These are phyloP conservation scores for Termitomyces sp. DNA, from an alignment of 768 basidiomycete genomes.

Conservation along the genomic window DNA sequence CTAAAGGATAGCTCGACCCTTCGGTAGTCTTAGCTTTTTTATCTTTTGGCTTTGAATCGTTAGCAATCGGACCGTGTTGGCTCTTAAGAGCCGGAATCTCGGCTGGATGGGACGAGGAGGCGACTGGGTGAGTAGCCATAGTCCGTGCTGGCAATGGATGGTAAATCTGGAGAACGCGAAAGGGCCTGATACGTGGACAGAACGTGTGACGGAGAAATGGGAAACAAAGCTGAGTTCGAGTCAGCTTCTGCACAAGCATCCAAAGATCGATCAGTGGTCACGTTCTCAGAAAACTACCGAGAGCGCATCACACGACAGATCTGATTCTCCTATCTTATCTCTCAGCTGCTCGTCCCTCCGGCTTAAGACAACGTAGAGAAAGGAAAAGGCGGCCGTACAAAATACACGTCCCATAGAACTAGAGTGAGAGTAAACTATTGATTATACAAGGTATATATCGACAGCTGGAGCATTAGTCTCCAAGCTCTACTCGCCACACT, in stretches of 20 bases:
- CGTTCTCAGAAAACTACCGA: constrained; percentile 18
- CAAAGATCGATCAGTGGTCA: constrained; percentile 36
- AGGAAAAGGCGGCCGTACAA: not conserved
- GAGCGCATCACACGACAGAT: constrained; percentile 3
- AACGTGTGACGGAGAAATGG: constrained; percentile 27
- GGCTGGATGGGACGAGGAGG: constrained; percentile 50
- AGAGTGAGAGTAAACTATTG: not conserved
- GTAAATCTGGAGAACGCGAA: constrained; percentile 7
- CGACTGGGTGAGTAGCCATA: constrained; percentile 43
- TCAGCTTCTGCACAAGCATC: constrained; percentile 28
- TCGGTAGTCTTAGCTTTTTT: constrained; percentile 39
- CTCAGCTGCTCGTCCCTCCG: not conserved
- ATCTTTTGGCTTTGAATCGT: constrained; percentile 19
- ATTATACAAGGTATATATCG: not conserved
- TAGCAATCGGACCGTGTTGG: constrained; percentile 27
- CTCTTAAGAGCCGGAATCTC: constrained; percentile 42
- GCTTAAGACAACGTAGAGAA: not conserved
- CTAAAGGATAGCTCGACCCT: constrained; percentile 51
- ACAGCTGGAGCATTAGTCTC: constrained; percentile 22
- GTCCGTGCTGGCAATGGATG: constrained; percentile 19
- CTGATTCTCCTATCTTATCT: constrained; percentile 9
- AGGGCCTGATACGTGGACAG: constrained; percentile 24
- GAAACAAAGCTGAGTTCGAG: constrained; percentile 26
- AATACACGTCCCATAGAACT: not conserved
- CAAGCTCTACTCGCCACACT: constrained; percentile 74